These are phyloP conservation scores for Casuarina equisetifolia DNA, from an alignment of 306 rosid genomes.

Conservation along the genomic window DNA sequence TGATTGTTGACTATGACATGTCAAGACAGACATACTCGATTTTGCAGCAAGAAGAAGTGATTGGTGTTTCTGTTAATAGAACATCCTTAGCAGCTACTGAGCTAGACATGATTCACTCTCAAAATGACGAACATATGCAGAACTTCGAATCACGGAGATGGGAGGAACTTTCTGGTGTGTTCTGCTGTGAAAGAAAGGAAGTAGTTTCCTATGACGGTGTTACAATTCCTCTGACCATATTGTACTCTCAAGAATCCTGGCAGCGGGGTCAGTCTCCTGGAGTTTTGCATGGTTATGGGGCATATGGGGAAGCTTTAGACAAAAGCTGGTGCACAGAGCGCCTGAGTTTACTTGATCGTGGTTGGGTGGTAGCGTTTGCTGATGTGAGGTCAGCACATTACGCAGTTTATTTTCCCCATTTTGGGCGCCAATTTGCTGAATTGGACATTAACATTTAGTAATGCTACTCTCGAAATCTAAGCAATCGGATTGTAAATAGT, in stretches of 20 bases:
- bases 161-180: constrained; percentile 66
- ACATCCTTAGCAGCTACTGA: constrained; percentile 28
- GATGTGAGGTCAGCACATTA: constrained; percentile 67
- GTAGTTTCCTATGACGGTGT: constrained; percentile 71
- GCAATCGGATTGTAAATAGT: not conserved
- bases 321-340: constrained; percentile 83
- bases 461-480: not conserved
- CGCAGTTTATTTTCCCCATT: not conserved
- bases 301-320: constrained; percentile 84
- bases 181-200: constrained; percentile 66
- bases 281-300: constrained; percentile 85
- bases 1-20: constrained; percentile 85
- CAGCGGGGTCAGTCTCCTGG: constrained; percentile 67
- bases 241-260: constrained; percentile 69
- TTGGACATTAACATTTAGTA: not conserved
- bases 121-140: constrained; percentile 27
- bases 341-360: constrained; percentile 87
- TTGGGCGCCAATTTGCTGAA: not conserved
- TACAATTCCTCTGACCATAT: constrained; percentile 70
- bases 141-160: constrained; percentile 44
- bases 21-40: constrained; percentile 56
- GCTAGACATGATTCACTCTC: not conserved
- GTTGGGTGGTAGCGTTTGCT: constrained; percentile 94
- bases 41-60: constrained; percentile 86
- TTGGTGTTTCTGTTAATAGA: constrained; percentile 39